Base-by-base conservation (phyloP, 345 rosid species). In the Gossypium rotundifolium region DNA sequence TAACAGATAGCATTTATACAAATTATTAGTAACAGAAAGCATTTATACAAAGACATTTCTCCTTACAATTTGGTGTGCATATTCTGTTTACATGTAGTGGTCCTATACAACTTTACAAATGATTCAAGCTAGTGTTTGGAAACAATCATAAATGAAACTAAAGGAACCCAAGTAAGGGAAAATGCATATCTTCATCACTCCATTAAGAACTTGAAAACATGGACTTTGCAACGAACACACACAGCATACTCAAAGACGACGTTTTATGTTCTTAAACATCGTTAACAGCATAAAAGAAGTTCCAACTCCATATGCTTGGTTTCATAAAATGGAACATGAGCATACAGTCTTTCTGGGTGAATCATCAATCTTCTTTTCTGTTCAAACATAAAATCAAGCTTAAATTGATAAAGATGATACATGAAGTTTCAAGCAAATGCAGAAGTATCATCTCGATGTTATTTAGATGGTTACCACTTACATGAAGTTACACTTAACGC, bases 341-440 rank as follows among this genome's bases (percentile, higher is more conserved):
- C 97, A 93, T 79, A 90, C 90, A 63, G 85, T 79, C 74, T 87
- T 83, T 86, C 83, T 85, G 16, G 93, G 91, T 68, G 94, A 60
- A 71, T 88, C 85, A 76, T 91, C 94, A 9, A 90, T 83, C 87
- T 91, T 91, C 88, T 91, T 93, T 83, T 90, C 96, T 90, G 98
- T 81, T 75, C 76, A 79, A 77, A 66, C 49, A 79, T 74, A 75
- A 49, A 33, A 51, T 4, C 70, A 71, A 7, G 40, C 27, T 65
- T 6, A 44, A 20, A 11, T 62, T 55, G 40, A 40, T 22, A 23
- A 55, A 58, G 40, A 12, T 1, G 9, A 52, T n/a, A 46, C 53
- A 38, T 52, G 64, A 70, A 59, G 18, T 13, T 46, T n/a, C 1
- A 1, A 65, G 63, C 9, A 64, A 29, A 11, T 16, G 40, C 42